A percentile compares a stretch with the other conserved stretches of the same genome.
phyloP scores from a whole-genome alignment of 2,329 filamentous ascomycete genomes.

The Ceratocystis alfenasii region DNA sequence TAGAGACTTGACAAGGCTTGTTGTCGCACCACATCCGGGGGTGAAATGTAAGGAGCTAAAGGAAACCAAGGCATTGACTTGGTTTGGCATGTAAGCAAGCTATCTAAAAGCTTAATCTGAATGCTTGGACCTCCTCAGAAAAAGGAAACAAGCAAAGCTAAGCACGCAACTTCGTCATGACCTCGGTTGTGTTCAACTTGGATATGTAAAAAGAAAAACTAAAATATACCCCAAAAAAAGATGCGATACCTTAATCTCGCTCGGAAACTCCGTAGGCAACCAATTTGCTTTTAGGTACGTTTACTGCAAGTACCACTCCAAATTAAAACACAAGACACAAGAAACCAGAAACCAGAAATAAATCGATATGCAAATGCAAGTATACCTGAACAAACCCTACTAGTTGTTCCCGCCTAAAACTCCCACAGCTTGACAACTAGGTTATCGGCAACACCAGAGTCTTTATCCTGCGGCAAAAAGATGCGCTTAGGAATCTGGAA shows the following conservation, averaged over 20 bases:
- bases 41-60: neutral
- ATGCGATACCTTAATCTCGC: neutral
- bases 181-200: neutral
- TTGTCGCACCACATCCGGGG: neutral
- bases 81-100: neutral
- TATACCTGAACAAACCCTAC: neutral
- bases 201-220: neutral
- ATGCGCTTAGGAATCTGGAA: constrained; percentile 87
- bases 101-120: neutral
- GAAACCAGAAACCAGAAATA: neutral
- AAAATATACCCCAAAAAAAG: neutral
- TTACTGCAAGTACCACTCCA: neutral
- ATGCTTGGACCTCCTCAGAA: neutral
- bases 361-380: constrained; percentile 9
- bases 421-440: constrained; percentile 51
- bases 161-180: neutral
- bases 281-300: neutral
- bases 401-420: constrained; percentile 31
- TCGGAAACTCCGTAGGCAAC: neutral
- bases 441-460: constrained; percentile 39
- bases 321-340: neutral
- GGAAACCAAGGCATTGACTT: neutral
- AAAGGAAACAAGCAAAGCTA: neutral
- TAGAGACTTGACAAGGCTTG: neutral
- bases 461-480: constrained; percentile 45